Percentiles rank a stretch among this genome's conserved stretches.
These are phyloP conservation scores for Kluyveromyces starmeri DNA, from an alignment of 805 yeast genomes.

Conservation along the genomic window DNA sequence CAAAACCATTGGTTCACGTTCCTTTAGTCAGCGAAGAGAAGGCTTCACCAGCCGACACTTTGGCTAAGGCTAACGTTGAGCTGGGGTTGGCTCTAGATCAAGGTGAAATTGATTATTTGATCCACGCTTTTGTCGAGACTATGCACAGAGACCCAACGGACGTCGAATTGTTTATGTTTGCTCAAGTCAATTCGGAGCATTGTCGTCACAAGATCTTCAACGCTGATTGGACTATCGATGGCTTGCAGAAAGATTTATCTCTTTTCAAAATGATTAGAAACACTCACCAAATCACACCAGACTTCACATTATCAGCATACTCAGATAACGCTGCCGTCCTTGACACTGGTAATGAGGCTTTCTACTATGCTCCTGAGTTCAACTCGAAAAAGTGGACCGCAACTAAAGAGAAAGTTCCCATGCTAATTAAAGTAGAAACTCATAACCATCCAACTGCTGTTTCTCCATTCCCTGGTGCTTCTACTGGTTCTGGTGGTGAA, in stretches of 20 bases:
- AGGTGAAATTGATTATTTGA: constrained; percentile 86
- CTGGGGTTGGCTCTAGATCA: constrained; percentile 91
- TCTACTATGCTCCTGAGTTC: constrained; percentile 69
- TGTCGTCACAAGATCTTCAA: constrained; percentile 98
- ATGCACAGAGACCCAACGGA: constrained; percentile 90
- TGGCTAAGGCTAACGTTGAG: constrained; percentile 67
- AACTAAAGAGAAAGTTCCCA: constrained; percentile 70
- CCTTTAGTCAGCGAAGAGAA: constrained; percentile 43
- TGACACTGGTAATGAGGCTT: constrained; percentile 48
- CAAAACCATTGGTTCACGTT: constrained; percentile 74
- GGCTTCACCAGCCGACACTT: constrained; percentile 38
- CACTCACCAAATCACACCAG: constrained; percentile 74
- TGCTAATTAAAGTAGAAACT: constrained; percentile 92
- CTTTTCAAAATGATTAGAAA: constrained; percentile 93
- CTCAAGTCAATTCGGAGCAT: constrained; percentile 98
- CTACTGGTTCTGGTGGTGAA: constrained; percentile 99
- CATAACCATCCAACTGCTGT: constrained; percentile 99
- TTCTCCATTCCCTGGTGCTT: constrained; percentile 98
- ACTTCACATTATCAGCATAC: constrained; percentile 84
- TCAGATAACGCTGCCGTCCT: constrained; percentile 97
- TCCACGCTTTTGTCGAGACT: constrained; percentile 67
- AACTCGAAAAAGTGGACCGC: constrained; percentile 65
- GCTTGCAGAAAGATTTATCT: constrained; percentile 58
- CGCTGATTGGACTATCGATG: constrained; percentile 96
- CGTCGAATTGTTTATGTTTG: constrained; percentile 97